Conservation (phyloP, 805 yeast genomes). For the Saturnispora gosingensis region DNA sequence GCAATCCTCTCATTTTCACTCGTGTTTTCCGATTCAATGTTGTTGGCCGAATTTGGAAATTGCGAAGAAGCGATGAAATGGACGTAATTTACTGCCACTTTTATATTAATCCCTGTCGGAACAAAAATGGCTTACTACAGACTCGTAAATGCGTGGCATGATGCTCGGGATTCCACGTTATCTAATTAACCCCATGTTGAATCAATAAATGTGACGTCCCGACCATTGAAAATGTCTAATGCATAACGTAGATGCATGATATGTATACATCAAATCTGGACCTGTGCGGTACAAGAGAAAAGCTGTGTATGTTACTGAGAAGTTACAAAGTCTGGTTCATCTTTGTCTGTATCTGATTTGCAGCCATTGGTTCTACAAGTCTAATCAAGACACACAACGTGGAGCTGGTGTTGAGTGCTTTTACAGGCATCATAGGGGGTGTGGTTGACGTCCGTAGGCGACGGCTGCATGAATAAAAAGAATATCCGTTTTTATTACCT, state of each 20-base stretch:
- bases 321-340: too few relatives aligned
- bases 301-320: not conserved
- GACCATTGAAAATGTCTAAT: not conserved
- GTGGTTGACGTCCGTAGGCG: not conserved
- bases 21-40: not conserved
- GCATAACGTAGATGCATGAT: not conserved
- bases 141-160: not conserved
- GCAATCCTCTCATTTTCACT: slow-evolving; percentile 36
- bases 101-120: not conserved
- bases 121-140: not conserved
- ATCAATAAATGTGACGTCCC: not conserved
- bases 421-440: not conserved
- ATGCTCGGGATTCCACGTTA: not conserved
- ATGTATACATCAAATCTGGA: not conserved
- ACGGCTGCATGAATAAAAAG: not conserved
- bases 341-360: too few relatives aligned
- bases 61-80: not conserved
- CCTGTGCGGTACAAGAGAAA: not conserved
- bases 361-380: too few relatives aligned
- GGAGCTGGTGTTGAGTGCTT: too few relatives aligned
- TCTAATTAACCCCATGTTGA: not conserved
- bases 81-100: not conserved
- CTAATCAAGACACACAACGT: too few relatives aligned
- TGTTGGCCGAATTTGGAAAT: not conserved
- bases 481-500: not conserved